Evolutionary conservation across 345 rosid species (phyloP).

Genomic region (Atalantia buxifolia): DNA sequence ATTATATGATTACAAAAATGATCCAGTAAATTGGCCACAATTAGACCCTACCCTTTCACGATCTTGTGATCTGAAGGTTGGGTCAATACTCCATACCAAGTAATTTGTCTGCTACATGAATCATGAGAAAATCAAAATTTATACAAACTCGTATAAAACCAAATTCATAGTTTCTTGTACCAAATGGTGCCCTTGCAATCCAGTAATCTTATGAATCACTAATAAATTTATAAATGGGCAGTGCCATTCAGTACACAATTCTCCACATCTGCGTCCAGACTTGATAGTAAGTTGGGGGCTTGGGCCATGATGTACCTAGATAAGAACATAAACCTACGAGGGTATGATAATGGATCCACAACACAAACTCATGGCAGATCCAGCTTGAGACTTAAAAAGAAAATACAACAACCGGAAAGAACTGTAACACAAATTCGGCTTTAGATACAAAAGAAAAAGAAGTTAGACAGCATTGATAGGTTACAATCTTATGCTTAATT

Average conservation of each 20-base stretch:
- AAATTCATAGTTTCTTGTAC: background rate
- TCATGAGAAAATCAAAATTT: conserved; percentile 6
- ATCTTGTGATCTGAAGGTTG: conserved; percentile 54
- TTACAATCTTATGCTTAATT: background rate
- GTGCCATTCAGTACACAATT: background rate
- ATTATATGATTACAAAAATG: conserved; percentile 7
- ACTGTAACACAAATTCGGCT: background rate
- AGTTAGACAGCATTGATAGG: background rate
- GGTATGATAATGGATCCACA: background rate
- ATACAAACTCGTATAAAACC: conserved; percentile 5
- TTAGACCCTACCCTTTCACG: conserved; percentile 53
- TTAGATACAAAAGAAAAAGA: background rate
- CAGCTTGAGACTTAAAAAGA: background rate
- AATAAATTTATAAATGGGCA: background rate
- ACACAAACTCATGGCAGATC: background rate
- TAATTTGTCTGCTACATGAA: conserved; percentile 51
- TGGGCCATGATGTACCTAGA: background rate
- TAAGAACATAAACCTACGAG: background rate
- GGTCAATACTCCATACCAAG: conserved; percentile 85
- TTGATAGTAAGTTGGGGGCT: background rate
- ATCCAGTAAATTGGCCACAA: conserved; percentile 2
- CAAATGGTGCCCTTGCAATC: background rate
- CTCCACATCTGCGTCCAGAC: background rate
- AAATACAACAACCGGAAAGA: background rate
- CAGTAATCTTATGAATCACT: background rate